These are phyloP conservation scores for Akanthomyces lecanii DNA, from an alignment of 2,329 filamentous ascomycete species.

Conservation along the genomic window DNA sequence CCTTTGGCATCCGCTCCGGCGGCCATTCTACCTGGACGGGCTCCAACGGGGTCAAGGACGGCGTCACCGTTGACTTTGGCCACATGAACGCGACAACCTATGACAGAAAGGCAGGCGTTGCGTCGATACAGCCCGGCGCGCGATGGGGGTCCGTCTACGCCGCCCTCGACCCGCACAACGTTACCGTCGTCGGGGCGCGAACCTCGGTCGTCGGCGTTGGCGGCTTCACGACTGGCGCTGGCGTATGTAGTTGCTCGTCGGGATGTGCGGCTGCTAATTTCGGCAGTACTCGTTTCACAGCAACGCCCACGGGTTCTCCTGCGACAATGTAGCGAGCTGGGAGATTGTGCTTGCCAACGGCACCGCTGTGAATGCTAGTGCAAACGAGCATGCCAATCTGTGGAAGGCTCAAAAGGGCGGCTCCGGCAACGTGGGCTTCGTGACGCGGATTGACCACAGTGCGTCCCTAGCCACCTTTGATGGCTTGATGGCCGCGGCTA, in stretches of 20 bases:
- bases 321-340: conserved; percentile 38
- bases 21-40: conserved; percentile 31
- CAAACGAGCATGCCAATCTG: conserved; percentile 34
- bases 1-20: conserved; percentile 30
- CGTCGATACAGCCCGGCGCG: conserved; percentile 35
- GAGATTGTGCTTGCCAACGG: conserved; percentile 42
- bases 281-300: conserved; percentile 29
- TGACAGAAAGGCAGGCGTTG: conserved; percentile 26
- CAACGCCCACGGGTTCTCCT: conserved; percentile 35
- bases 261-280: neutral
- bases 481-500: neutral
- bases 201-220: conserved; percentile 31
- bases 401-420: conserved; percentile 45
- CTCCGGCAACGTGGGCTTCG: conserved; percentile 43
- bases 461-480: neutral
- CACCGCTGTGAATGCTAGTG: conserved; percentile 37
- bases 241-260: conserved; percentile 19
- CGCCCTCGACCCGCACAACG: conserved; percentile 28
- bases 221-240: conserved; percentile 28
- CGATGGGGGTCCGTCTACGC: conserved; percentile 35
- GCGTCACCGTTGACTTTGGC: conserved; percentile 29
- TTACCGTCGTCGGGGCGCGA: conserved; percentile 42
- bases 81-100: conserved; percentile 31
- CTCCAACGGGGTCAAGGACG: conserved; percentile 26
- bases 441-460: conserved; percentile 27